Conservation (phyloP, 2,329 filamentous ascomycete species). For the Lecanoromycetidae sp. region DNA sequence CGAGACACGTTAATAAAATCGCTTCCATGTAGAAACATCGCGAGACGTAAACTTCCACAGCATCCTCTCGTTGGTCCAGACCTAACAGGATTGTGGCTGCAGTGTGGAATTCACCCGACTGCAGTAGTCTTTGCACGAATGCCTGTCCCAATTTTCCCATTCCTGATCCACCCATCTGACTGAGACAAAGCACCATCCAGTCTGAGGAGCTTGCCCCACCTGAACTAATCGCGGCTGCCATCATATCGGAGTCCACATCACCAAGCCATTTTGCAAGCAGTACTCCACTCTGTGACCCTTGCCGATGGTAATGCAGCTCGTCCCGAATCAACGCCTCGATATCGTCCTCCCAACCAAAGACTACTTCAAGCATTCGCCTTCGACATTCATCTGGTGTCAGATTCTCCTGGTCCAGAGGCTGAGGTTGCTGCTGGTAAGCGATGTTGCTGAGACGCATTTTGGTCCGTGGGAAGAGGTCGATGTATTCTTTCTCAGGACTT, state of each 20-base stretch:
- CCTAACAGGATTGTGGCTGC: conserved; percentile 87
- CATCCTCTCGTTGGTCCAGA: conserved; percentile 83
- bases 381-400: conserved; percentile 67
- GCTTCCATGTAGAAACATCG: conserved; percentile 89
- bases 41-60: conserved; percentile 90
- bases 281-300: conserved; percentile 64
- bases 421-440: conserved; percentile 62
- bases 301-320: conserved; percentile 63
- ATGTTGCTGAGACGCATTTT: conserved; percentile 70
- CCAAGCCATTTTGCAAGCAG: conserved; percentile 88
- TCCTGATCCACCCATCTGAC: conserved; percentile 64
- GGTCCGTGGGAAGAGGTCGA: conserved; percentile 79
- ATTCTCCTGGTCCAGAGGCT: conserved; percentile 43
- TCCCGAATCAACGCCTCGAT: conserved; percentile 70
- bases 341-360: conserved; percentile 90
- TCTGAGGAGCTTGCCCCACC: conserved; percentile 86
- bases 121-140: conserved; percentile 80
- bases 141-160: conserved; percentile 73
- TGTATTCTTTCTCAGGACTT: conserved; percentile 61
- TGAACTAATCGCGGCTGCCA: conserved; percentile 61
- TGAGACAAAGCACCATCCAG: conserved; percentile 92
- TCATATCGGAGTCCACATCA: conserved; percentile 67
- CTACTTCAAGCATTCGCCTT: conserved; percentile 78
- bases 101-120: conserved; percentile 80
- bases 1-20: conserved; percentile 71